Evolutionary conservation across 2,329 filamentous ascomycete genomes (phyloP).

Genomic region (Tolypocladium tundrense): DNA sequence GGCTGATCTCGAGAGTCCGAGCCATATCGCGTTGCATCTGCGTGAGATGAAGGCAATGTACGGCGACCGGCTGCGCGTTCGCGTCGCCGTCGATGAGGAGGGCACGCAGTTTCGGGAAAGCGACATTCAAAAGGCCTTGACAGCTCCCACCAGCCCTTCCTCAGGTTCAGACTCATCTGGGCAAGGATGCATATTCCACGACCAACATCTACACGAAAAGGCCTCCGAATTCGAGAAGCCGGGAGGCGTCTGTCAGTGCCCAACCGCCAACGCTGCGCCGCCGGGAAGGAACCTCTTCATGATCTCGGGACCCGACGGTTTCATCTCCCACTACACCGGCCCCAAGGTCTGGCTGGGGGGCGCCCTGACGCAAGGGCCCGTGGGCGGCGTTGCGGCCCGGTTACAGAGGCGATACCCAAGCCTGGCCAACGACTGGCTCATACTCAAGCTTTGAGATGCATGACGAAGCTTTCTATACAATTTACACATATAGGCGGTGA

Average conservation of each 20-base stretch:
- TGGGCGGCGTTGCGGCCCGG: conserved; percentile 57
- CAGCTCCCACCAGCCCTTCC: neutral
- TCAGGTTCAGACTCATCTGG: conserved; percentile 1
- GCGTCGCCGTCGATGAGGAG: conserved; percentile 79
- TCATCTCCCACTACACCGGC: conserved; percentile 72
- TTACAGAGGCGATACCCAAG: conserved; percentile 38
- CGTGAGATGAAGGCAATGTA: conserved; percentile 48
- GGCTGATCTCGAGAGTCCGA: conserved; percentile 16
- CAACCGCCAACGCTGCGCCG: conserved; percentile 7
- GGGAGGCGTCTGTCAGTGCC: conserved; percentile 15
- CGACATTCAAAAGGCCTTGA: conserved; percentile 31
- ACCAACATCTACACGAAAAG: conserved; percentile 17
- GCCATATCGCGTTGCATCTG: conserved; percentile 51
- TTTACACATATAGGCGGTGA: neutral
- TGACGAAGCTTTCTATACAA: neutral
- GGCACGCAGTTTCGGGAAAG: conserved; percentile 49
- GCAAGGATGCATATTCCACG: conserved; percentile 18
- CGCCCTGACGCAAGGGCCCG: conserved; percentile 61
- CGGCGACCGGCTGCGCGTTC: conserved; percentile 48
- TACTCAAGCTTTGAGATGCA: conserved; percentile 36
- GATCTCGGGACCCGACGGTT: conserved; percentile 85
- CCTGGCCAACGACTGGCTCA: conserved; percentile 34
- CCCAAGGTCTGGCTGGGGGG: conserved; percentile 66
- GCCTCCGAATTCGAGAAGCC: conserved; percentile 20
- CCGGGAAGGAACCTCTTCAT: conserved; percentile 58